Base-by-base conservation (phyloP, 495 filamentous ascomycete genomes). In the Neurospora sp. region DNA sequence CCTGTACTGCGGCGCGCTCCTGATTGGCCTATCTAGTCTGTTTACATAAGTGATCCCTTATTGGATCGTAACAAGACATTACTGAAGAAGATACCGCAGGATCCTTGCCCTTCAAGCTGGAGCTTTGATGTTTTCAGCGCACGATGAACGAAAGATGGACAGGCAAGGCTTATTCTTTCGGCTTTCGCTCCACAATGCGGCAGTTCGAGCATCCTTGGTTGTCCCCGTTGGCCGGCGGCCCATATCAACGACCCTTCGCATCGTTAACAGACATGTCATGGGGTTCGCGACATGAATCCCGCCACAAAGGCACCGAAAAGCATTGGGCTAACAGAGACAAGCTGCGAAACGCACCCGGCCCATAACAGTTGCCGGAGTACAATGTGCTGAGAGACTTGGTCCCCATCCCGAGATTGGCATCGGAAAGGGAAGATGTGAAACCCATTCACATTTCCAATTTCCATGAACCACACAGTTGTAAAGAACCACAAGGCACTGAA, bases 391-490 rank as follows among this genome's bases (percentile, higher is more conserved):
- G 40, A 42, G n/a, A 42, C 18, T 20, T 40, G 39, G 69, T 70
- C 69, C 37, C 9, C 20, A 42, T 70, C 40, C 9, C 22, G 35
- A 3, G 69, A 70, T 9, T 40, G 69, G 39, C 12, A 70, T 38
- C 40, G 69, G 9, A 70, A n/a, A 7, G 69, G 40, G 20, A 70
- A 70, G 14, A 70, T 70, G 41, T 70, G 40, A 42, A 70, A 70
- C 12, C 69, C 20, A 42, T 42, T 42, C 9, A 70, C 40, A 35
- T 70, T 70, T 31, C 40, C 69, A 1, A 70, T 14, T 20, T 70
- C 69, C 69, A 70, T 45, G 9, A 70, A 70, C 69, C 69, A 70
- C 12, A 70, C 69, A 18, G 69, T 70, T 22, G 69, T 70, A 20
- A 48, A 48, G 14, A 45, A n/a, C 22, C 31, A 48, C 40, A 48